Evolutionary conservation across 1,284 basidiomycete species (phyloP).

Genomic region (Malassezia vespertilionis): DNA sequence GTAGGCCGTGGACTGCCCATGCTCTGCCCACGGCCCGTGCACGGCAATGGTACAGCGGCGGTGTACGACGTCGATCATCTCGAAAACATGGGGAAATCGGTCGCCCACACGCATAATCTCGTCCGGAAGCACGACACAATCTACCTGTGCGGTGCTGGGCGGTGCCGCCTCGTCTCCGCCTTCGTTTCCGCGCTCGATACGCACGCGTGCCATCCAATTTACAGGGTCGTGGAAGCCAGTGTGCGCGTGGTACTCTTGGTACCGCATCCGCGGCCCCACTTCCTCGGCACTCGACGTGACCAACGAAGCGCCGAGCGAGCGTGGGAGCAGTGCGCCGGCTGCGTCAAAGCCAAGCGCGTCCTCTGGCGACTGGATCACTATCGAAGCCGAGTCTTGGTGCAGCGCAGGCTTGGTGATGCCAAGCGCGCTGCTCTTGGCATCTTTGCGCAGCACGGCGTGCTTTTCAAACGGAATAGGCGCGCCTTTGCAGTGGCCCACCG

Average conservation of each 20-base stretch:
- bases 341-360: no score
- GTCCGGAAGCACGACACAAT: constrained; percentile 18
- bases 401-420: no score
- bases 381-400: no score
- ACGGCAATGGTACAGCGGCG: constrained; percentile 31
- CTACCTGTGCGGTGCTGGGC: constrained; percentile 20
- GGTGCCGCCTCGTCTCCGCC: neutral
- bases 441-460: neutral
- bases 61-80: constrained; percentile 34
- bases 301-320: no score
- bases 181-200: neutral
- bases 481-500: constrained; percentile 6
- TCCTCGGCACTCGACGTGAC: no score
- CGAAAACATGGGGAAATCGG: constrained; percentile 27
- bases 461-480: neutral
- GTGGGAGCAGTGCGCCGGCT: no score
- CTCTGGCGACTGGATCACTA: no score
- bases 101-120: constrained; percentile 34
- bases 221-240: neutral
- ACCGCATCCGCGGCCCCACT: constrained; percentile 12
- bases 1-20: constrained; percentile 32
- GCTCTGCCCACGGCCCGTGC: constrained; percentile 39
- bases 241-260: constrained; percentile 2
- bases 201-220: neutral
- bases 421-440: no score